A percentile compares a stretch with the other conserved stretches of the same genome.
Evolutionary conservation across 1,139 yeast genomes (phyloP).

Genomic region (Hyphopichia khmerensis): DNA sequence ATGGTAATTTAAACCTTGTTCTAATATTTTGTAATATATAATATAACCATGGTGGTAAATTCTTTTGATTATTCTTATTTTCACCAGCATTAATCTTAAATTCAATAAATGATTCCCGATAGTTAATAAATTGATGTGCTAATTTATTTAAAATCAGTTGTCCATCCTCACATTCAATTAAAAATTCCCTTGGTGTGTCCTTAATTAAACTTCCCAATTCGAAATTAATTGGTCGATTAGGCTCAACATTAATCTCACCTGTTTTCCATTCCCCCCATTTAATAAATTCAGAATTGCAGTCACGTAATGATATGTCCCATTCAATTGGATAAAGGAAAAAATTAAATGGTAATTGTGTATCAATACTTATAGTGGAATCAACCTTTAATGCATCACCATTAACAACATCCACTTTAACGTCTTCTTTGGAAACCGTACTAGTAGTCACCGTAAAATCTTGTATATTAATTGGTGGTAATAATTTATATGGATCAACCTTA

Average conservation of each 20-base stretch:
- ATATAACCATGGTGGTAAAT: constrained; percentile 27
- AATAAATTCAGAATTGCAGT: constrained; percentile 19
- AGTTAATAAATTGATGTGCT: not conserved
- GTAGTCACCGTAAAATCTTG: constrained; percentile 8
- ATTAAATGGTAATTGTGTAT: constrained; percentile 18
- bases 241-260: constrained; percentile 13
- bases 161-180: constrained; percentile 16
- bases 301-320: constrained; percentile 28
- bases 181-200: constrained; percentile 17
- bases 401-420: not conserved
- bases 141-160: not conserved
- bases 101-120: constrained; percentile 15
- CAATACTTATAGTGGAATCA: constrained; percentile 8
- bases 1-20: constrained; percentile 9
- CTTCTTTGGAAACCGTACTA: not conserved
- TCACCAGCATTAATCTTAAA: constrained; percentile 19
- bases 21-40: constrained; percentile 15
- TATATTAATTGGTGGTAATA: constrained; percentile 14
- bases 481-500: constrained; percentile 4
- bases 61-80: constrained; percentile 9
- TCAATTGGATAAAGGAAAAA: constrained; percentile 18
- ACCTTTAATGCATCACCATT: constrained; percentile 1
- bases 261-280: constrained; percentile 26
- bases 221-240: constrained; percentile 14
- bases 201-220: constrained; percentile 15